phyloP scores from a whole-genome alignment of 2,329 filamentous ascomycete genomes.

The Aspergillus aculeatus region DNA sequence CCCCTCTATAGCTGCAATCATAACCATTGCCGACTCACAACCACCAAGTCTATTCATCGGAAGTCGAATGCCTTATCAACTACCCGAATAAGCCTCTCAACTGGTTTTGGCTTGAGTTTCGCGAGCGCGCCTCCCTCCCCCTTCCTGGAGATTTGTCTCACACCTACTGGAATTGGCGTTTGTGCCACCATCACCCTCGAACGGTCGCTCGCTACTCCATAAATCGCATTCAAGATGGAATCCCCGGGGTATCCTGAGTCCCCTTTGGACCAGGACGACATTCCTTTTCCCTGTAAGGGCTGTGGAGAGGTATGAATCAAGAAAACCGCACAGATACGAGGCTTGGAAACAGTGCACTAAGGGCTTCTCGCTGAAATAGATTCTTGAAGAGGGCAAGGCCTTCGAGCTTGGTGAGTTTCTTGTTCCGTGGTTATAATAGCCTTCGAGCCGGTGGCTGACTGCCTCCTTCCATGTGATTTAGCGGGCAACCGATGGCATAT shows the following conservation, averaged over 20 bases:
- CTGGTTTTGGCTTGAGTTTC: slow-evolving; percentile 9
- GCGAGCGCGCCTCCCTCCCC: slow-evolving; percentile 10
- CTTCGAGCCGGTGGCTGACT: slow-evolving; percentile 23
- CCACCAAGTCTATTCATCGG: not conserved
- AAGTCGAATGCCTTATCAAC: not conserved
- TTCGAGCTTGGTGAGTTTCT: slow-evolving; percentile 80
- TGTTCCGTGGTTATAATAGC: not conserved
- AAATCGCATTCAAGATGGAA: slow-evolving; percentile 45
- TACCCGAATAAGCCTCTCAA: not conserved
- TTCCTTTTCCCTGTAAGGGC: slow-evolving; percentile 82
- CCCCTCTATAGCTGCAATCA: slow-evolving; percentile 3
- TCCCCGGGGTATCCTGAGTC: slow-evolving; percentile 58
- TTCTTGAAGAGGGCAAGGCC: slow-evolving; percentile 96
- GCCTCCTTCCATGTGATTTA: slow-evolving; percentile 42
- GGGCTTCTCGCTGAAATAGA: slow-evolving; percentile 55
- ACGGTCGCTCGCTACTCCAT: slow-evolving; percentile 1
- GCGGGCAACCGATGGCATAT: slow-evolving; percentile 98
- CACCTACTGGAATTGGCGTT: not conserved
- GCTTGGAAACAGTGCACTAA: slow-evolving; percentile 7
- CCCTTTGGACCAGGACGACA: slow-evolving; percentile 74
- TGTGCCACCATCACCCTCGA: not conserved
- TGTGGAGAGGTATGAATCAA: slow-evolving; percentile 72
- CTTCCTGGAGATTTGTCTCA: not conserved
- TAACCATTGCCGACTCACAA: not conserved
- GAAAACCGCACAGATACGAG: not conserved